These are phyloP conservation scores for Pythium oligandrum DNA, from an alignment of 352 stramenopile species.

Conservation along the genomic window DNA sequence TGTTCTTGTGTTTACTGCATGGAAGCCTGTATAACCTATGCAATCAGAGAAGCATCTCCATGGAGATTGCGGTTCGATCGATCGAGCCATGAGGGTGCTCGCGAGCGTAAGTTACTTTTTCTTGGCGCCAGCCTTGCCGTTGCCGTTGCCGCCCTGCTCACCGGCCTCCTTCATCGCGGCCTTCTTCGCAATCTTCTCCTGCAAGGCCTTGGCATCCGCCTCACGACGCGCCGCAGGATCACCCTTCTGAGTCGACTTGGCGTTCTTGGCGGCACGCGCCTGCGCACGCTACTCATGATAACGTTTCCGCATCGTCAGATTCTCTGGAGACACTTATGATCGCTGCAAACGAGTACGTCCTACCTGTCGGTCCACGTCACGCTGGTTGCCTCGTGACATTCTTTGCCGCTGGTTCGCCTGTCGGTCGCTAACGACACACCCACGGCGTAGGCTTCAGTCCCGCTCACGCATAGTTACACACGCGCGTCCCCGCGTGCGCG, in stretches of 20 bases:
- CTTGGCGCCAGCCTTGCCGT: background rate
- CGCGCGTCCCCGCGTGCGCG: too few relatives aligned
- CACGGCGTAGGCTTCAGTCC: conserved; percentile 1
- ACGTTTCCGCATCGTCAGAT: background rate
- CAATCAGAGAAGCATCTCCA: too few relatives aligned
- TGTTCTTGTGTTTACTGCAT: too few relatives aligned
- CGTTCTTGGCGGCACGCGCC: conserved; percentile 47
- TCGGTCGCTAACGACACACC: background rate
- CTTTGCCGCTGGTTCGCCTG: too few relatives aligned
- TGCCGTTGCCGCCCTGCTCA: conserved; percentile 11
- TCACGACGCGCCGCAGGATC: conserved; percentile 61
- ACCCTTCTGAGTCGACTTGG: conserved; percentile 22
- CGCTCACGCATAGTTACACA: too few relatives aligned
- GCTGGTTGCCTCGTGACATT: conserved; percentile 83
- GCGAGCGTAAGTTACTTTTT: background rate
- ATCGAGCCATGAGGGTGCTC: too few relatives aligned
- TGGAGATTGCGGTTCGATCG: too few relatives aligned
- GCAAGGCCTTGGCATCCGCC: conserved; percentile 62
- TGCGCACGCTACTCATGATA: conserved; percentile 51
- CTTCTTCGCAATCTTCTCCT: conserved; percentile 73
- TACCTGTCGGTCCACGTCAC: conserved; percentile 69
- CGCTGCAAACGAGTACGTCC: conserved; percentile 4
- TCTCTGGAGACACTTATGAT: background rate
- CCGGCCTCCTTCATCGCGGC: conserved; percentile 49
- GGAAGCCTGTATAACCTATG: too few relatives aligned